phyloP scores from a whole-genome alignment of 129 eudicot species.

The Saussurea involucrata region DNA sequence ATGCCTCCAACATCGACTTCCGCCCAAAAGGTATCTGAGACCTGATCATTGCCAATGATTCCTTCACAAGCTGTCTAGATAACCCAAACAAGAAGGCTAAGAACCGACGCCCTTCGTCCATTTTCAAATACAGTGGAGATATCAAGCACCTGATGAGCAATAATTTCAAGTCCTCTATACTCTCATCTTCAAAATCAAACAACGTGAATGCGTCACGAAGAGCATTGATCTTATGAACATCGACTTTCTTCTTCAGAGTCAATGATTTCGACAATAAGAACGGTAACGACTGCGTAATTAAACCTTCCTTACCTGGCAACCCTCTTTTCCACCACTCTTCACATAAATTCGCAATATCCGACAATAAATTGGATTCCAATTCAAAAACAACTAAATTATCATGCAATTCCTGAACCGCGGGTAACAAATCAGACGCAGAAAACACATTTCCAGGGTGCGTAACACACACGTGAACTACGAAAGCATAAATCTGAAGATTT shows the following conservation, averaged over 20 bases:
- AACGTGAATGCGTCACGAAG: slow-evolving; percentile 69
- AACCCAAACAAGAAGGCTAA: slow-evolving; percentile 67
- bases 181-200: slow-evolving; percentile 98
- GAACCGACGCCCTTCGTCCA: slow-evolving; percentile 83
- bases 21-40: slow-evolving; percentile 88
- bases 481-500: slow-evolving; percentile 57
- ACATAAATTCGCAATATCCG: slow-evolving; percentile 73
- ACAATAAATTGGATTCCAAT: slow-evolving; percentile 49
- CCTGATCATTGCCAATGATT: slow-evolving; percentile 70
- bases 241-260: slow-evolving; percentile 86
- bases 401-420: slow-evolving; percentile 60
- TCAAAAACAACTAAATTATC: slow-evolving; percentile 79
- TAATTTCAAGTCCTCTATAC: slow-evolving; percentile 86
- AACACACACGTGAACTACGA: slow-evolving; percentile 50
- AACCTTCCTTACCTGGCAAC: slow-evolving; percentile 56
- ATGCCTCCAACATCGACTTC: slow-evolving; percentile 91
- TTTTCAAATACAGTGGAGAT: slow-evolving; percentile 76
- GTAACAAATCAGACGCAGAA: slow-evolving; percentile 51
- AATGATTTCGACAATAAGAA: slow-evolving; percentile 71
- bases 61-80: slow-evolving; percentile 76
- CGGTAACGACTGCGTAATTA: slow-evolving; percentile 81
- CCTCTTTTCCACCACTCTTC: slow-evolving; percentile 96
- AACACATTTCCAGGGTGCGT: slow-evolving; percentile 64
- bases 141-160: slow-evolving; percentile 80
- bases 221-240: slow-evolving; percentile 69